A percentile compares a stretch with the other conserved stretches of the same genome.
These are phyloP conservation scores for Colletotrichum zoysiae DNA, from an alignment of 2,329 filamentous ascomycete genomes.

Conservation along the genomic window DNA sequence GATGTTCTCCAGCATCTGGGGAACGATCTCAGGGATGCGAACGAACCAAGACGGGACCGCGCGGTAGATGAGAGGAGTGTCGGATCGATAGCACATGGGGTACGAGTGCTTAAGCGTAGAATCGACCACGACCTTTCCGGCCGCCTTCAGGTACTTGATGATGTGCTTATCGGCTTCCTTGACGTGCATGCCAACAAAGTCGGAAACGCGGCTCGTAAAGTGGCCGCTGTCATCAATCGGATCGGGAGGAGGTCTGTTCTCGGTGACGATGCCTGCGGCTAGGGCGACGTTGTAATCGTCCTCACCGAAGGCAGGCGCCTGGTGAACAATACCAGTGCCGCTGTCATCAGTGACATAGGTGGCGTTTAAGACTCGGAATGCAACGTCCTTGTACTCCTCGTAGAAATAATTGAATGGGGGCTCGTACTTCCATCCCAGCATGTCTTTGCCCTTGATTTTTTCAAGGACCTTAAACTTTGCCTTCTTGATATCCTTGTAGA, in stretches of 20 bases:
- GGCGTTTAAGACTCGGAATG: constrained; percentile 85
- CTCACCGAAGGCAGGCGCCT: constrained; percentile 93
- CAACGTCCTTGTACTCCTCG: constrained; percentile 86
- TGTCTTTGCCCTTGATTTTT: constrained; percentile 84
- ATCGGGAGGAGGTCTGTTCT: constrained; percentile 84
- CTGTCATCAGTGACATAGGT: constrained; percentile 90
- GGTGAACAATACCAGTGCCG: constrained; percentile 94
- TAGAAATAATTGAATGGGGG: constrained; percentile 92
- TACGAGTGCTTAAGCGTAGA: constrained; percentile 92
- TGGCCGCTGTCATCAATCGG: constrained; percentile 88
- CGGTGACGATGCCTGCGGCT: constrained; percentile 80
- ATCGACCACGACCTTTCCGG: constrained; percentile 83
- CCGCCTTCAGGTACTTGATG: constrained; percentile 86
- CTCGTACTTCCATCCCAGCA: constrained; percentile 90
- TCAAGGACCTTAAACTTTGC: constrained; percentile 88
- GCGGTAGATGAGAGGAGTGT: constrained; percentile 92
- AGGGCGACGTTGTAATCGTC: constrained; percentile 92
- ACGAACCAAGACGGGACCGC: constrained; percentile 97
- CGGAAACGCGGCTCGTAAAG: constrained; percentile 81
- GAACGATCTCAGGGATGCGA: constrained; percentile 84
- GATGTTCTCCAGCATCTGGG: constrained; percentile 91
- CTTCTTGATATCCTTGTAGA: constrained; percentile 97
- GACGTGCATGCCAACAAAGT: constrained; percentile 89
- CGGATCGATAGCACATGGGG: constrained; percentile 94
- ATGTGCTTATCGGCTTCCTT: constrained; percentile 94